Evolutionary conservation across 108 stramenopile species (phyloP).

Genomic region (Pseudonitzschia multiseries): DNA sequence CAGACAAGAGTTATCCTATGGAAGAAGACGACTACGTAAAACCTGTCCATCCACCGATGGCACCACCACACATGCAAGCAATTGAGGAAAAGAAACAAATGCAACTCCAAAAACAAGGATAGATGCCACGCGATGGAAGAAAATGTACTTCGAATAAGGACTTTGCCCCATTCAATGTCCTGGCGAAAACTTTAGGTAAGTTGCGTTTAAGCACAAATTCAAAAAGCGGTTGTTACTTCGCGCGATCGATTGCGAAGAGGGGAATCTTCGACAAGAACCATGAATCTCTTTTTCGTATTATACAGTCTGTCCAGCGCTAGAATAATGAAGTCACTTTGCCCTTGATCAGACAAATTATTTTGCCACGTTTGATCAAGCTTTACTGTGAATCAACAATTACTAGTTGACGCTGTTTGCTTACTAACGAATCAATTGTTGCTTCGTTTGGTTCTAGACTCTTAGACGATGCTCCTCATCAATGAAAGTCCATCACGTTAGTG

Average conservation of each 20-base stretch:
- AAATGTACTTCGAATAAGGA: not conserved
- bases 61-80: conserved; percentile 55
- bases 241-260: conserved; percentile 10
- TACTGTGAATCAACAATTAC: conserved; percentile 33
- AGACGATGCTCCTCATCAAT: no score
- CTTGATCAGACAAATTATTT: conserved; percentile 34
- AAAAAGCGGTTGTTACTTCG: not conserved
- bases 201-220: not conserved
- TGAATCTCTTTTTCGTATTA: conserved; percentile 19
- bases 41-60: conserved; percentile 73
- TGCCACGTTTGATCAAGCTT: conserved; percentile 40
- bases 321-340: conserved; percentile 43
- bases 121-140: not conserved
- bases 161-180: not conserved
- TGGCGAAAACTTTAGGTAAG: not conserved
- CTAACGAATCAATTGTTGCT: not conserved
- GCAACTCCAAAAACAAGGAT: conserved; percentile 30
- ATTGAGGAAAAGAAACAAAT: conserved; percentile 1
- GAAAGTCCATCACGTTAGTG: no score
- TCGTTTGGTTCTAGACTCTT: not conserved
- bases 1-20: conserved; percentile 81
- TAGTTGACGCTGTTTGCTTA: not conserved
- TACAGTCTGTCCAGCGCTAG: conserved; percentile 30
- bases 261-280: not conserved
- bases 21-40: conserved; percentile 46